Percentiles rank a stretch among this genome's conserved stretches.
phyloP scores from a whole-genome alignment of 2,329 filamentous ascomycete species.

The Aschersonia sp. region DNA sequence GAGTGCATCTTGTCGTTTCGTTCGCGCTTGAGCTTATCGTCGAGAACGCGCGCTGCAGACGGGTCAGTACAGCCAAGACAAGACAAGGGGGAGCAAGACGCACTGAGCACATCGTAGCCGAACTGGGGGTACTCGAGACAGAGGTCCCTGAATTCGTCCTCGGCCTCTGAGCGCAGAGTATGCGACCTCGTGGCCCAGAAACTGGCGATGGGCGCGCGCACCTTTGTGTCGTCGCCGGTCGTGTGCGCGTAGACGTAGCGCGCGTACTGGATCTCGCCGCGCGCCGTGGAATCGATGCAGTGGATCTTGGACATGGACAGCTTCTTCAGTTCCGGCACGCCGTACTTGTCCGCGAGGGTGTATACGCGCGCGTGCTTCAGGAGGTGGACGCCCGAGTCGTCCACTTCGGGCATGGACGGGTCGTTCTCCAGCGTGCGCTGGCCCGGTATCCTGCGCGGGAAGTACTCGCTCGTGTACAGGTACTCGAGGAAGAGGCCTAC shows the following conservation, averaged over 20 bases:
- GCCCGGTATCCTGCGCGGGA: constrained; percentile 51
- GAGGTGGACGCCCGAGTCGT: constrained; percentile 69
- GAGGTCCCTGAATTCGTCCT: constrained; percentile 69
- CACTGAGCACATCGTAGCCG: constrained; percentile 81
- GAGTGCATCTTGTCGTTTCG: constrained; percentile 45
- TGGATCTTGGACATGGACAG: constrained; percentile 85
- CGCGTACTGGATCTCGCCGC: constrained; percentile 83
- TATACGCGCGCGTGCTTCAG: constrained; percentile 84
- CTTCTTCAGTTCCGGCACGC: constrained; percentile 51
- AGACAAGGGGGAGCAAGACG: constrained; percentile 12
- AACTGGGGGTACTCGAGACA: constrained; percentile 88
- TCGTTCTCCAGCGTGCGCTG: constrained; percentile 58
- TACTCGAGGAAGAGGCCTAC: constrained; percentile 26
- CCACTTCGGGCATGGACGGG: constrained; percentile 47
- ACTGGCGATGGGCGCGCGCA: constrained; percentile 72
- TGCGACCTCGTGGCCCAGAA: constrained; percentile 80
- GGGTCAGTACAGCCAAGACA: constrained; percentile 4
- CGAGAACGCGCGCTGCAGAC: constrained; percentile 42
- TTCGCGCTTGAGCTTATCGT: constrained; percentile 53
- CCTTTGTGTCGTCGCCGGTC: constrained; percentile 49
- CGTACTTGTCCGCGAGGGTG: constrained; percentile 71
- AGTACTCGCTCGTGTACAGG: constrained; percentile 40
- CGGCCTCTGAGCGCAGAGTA: constrained; percentile 71
- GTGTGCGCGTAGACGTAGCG: constrained; percentile 81
- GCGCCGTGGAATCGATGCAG: constrained; percentile 73